phyloP scores from a whole-genome alignment of 352 stramenopile genomes.

The Pythium monospermum region DNA sequence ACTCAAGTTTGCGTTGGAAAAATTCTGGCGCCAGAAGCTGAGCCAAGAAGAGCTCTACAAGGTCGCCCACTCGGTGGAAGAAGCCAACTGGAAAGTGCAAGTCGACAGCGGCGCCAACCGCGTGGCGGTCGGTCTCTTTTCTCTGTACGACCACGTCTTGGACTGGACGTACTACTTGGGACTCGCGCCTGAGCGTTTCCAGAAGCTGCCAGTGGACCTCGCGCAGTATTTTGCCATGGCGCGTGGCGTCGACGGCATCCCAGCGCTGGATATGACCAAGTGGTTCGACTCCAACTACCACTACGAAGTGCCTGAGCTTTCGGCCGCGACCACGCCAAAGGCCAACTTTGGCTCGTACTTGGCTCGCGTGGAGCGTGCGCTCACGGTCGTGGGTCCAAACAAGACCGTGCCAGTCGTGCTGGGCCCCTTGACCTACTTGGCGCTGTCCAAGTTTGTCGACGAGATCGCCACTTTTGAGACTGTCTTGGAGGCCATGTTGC shows the following conservation, averaged over 20 bases:
- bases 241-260: conserved; percentile 84
- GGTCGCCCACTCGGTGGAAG: conserved; percentile 71
- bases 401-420: conserved; percentile 82
- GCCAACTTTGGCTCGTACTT: conserved; percentile 84
- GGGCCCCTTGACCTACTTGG: conserved; percentile 78
- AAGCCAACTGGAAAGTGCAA: conserved; percentile 85
- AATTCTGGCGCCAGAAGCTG: conserved; percentile 88
- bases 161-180: conserved; percentile 85
- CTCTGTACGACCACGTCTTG: conserved; percentile 90
- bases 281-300: conserved; percentile 96
- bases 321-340: conserved; percentile 52
- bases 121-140: conserved; percentile 87
- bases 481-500: conserved; percentile 68
- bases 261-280: conserved; percentile 92
- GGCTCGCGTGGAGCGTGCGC: conserved; percentile 64
- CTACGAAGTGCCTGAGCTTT: conserved; percentile 92
- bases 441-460: conserved; percentile 79
- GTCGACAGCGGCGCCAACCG: conserved; percentile 62
- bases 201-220: conserved; percentile 47
- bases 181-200: conserved; percentile 72
- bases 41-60: conserved; percentile 73
- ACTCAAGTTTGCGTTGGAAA: conserved; percentile 93
- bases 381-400: conserved; percentile 71
- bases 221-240: conserved; percentile 90
- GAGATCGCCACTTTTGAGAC: conserved; percentile 47